Evolutionary conservation across 192 early-diverging fungal genomes (phyloP).

Genomic region (Backusella westeae): DNA sequence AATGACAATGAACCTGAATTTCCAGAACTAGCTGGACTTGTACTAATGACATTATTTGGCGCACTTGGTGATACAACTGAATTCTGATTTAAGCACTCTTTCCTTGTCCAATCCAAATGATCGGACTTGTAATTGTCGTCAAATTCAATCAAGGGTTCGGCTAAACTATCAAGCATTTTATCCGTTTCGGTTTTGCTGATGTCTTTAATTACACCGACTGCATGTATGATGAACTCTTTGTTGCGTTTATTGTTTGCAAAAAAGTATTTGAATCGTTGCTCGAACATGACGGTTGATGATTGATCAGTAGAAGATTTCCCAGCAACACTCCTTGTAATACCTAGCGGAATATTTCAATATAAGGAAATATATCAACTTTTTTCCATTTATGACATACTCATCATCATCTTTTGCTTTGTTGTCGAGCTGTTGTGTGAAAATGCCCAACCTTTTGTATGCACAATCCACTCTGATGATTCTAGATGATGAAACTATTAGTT

Average conservation of each 20-base stretch:
- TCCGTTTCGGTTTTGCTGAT: not conserved
- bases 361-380: conserved; percentile 3
- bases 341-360: conserved; percentile 11
- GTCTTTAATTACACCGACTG: conserved; percentile 39
- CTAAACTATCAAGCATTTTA: not conserved
- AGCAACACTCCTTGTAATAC: conserved; percentile 30
- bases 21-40: not conserved
- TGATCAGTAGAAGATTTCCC: conserved; percentile 22
- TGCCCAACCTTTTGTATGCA: conserved; percentile 35
- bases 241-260: conserved; percentile 49
- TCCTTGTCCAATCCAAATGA: not conserved
- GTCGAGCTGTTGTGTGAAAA: conserved; percentile 28
- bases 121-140: conserved; percentile 4
- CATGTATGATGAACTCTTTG: conserved; percentile 44
- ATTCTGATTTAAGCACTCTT: not conserved
- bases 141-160: conserved; percentile 5
- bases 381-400: conserved; percentile 20
- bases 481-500: not conserved
- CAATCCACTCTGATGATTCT: conserved; percentile 31
- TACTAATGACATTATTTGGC: not conserved
- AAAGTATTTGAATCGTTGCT: conserved; percentile 39
- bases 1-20: not conserved
- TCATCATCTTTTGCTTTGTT: conserved; percentile 28
- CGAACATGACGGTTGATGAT: conserved; percentile 13
- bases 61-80: not conserved